A percentile compares a stretch with the other conserved stretches of the same genome.
phyloP scores from a whole-genome alignment of 805 yeast species.

The Barnettozyma wickerhamii region DNA sequence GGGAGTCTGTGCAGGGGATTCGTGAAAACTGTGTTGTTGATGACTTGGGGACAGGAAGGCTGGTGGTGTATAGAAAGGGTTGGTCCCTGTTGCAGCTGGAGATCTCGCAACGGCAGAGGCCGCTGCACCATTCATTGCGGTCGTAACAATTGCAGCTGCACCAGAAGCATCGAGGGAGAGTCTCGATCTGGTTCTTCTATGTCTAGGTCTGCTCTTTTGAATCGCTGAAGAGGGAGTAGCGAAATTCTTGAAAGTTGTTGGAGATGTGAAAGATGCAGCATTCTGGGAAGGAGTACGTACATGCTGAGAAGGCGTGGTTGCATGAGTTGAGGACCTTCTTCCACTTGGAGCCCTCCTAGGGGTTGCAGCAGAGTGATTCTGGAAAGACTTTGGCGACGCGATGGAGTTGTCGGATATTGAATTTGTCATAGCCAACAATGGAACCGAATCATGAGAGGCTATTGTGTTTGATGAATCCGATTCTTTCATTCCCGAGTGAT shows the following conservation, averaged over 20 bases:
- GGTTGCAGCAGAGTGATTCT: conserved; percentile 34
- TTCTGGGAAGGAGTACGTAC: conserved; percentile 24
- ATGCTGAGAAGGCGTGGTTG: conserved; percentile 32
- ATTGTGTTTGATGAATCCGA: conserved; percentile 32
- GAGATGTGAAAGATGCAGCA: conserved; percentile 8
- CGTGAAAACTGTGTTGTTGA: conserved; percentile 1
- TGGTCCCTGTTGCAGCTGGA: conserved; percentile 31
- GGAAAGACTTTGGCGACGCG: conserved; percentile 19
- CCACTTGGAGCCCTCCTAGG: conserved; percentile 26
- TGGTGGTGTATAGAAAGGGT: conserved; percentile 47
- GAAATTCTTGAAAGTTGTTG: conserved; percentile 8
- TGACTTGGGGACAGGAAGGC: conserved; percentile 38
- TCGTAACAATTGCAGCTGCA: conserved; percentile 22
- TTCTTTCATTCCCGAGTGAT: conserved; percentile 15
- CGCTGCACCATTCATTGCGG: conserved; percentile 17
- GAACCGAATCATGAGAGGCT: conserved; percentile 29
- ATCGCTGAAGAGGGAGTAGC: conserved; percentile 14
- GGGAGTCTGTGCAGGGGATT: conserved; percentile 21
- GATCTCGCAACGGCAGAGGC: conserved; percentile 27
- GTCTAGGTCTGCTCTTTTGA: conserved; percentile 27
- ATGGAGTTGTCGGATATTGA: conserved; percentile 24
- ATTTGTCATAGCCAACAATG: conserved; percentile 25
- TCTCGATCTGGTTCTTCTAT: conserved; percentile 38
- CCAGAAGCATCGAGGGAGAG: conserved; percentile 34
- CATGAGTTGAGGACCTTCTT: conserved; percentile 14